Evolutionary conservation across 2,329 filamentous ascomycete genomes (phyloP).

Genomic region (Neofusicoccum umdonicola): DNA sequence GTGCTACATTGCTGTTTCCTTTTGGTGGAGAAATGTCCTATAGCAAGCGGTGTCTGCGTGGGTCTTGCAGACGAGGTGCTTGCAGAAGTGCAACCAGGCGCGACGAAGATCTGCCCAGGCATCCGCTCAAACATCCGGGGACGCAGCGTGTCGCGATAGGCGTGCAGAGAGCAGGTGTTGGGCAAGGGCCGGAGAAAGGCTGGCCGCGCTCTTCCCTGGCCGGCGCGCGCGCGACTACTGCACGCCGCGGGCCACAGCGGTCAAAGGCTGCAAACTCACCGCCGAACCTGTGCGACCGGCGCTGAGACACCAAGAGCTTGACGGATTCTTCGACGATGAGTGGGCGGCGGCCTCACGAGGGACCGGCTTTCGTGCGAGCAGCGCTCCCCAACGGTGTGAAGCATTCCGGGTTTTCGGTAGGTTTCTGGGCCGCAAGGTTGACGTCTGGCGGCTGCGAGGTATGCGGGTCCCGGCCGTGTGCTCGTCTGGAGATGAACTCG

Average conservation of each 20-base stretch:
- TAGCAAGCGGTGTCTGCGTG: background rate
- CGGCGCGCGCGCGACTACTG: conserved; percentile 3
- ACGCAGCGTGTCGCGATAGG: background rate
- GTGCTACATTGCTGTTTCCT: conserved; percentile 5
- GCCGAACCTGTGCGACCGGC: conserved; percentile 13
- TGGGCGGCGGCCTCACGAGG: conserved; percentile 8
- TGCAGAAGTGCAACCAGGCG: conserved; percentile 14
- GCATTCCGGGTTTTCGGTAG: conserved; percentile 16
- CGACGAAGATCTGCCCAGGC: conserved; percentile 13
- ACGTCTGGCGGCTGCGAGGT: conserved; percentile 7
- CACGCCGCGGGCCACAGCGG: conserved; percentile 7
- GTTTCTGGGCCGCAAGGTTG: conserved; percentile 5
- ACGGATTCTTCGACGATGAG: conserved; percentile 3
- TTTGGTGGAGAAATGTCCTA: background rate
- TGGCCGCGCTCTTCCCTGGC: background rate
- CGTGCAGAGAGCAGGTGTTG: conserved; percentile 7
- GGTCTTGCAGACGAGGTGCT: conserved; percentile 2
- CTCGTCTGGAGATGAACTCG: background rate
- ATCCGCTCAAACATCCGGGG: conserved; percentile 14
- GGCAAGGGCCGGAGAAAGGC: conserved; percentile 2
- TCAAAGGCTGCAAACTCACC: conserved; percentile 15
- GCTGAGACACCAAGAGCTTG: conserved; percentile 15
- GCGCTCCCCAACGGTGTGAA: conserved; percentile 8
- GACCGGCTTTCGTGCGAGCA: background rate
- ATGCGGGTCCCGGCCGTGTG: background rate